Base-by-base conservation (phyloP, 805 yeast genomes). In the Zygoascus bituminiphila region DNA sequence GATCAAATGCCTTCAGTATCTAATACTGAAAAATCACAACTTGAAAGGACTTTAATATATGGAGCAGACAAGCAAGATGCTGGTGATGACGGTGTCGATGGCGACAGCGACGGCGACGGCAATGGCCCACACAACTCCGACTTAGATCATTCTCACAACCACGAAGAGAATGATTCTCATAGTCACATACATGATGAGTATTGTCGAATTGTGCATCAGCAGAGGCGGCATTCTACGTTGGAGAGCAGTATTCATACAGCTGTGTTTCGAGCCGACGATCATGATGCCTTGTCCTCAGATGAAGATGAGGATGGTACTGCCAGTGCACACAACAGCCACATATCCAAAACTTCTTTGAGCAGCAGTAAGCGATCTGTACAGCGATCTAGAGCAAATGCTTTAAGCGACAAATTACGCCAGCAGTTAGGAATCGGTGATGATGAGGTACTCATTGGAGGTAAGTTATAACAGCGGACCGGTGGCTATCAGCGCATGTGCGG, bases 351-450 rank as follows among this genome's bases (percentile, higher is more conserved):
- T 29, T 7, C n/a, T 5, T 2, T 26, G 19, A 23, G 19, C 20
- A 17, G 22, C 36, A 7, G 25, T 17, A 9, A 26, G 43, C 24
- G 43, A 24, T 26, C 39, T 4, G 14, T 42, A 15, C 4, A 44
- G 44, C 54, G 51, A 20, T 31, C 51, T 10, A 37, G 55, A 31
- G 58, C 52, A 15, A 14, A 29, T n/a, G 59, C 59, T 4, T 48
- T 58, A 22, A 51, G 56, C 12, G 58, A 52, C 20, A 57, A 52
- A 38, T 50, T 58, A 4, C 47, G 55, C 21, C 38, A 49, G n/a
- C 51, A 47, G 19, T 47, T 60, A 1, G 58, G 57, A 2, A 44
- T 58, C 17, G 52, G 35, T 37, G 50, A 44, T 2, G 57, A 50
- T 44, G 63, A 51, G 48, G 41, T 39, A n/a, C 36, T 56, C 36